Percentiles rank a stretch among this genome's conserved stretches.
Conservation (phyloP, 345 rosid genomes). For the Psidium friedrichsthalianum region DNA sequence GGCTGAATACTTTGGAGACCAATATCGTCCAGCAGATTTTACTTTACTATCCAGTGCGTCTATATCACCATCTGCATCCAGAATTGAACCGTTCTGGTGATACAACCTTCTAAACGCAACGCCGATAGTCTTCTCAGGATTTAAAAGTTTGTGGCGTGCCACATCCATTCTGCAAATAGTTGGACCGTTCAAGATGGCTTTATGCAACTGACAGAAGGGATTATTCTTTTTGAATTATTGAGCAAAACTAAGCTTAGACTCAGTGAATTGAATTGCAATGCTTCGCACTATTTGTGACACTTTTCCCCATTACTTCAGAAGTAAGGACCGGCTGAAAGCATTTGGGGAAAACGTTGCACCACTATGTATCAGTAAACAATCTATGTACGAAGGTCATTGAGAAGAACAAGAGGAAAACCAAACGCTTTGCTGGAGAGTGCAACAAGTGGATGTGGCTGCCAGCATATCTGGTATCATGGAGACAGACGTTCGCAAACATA, state of each 20-base stretch:
- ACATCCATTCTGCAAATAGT: slow-evolving; percentile 68
- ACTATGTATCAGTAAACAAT: not conserved
- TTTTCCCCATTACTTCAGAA: not conserved
- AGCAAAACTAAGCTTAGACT: not conserved
- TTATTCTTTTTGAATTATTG: not conserved
- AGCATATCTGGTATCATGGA: not conserved
- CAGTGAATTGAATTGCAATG: not conserved
- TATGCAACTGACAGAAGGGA: not conserved
- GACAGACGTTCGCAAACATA: not conserved
- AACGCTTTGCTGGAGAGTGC: not conserved
- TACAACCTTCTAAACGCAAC: slow-evolving; percentile 24
- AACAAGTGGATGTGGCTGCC: not conserved
- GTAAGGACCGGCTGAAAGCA: not conserved
- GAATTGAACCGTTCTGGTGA: slow-evolving; percentile 17
- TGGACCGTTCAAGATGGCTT: not conserved
- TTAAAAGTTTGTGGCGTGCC: slow-evolving; percentile 55
- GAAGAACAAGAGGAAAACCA: not conserved
- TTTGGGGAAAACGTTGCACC: not conserved
- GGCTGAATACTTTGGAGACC: slow-evolving; percentile 74
- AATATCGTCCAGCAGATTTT: slow-evolving; percentile 70
- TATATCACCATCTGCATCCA: slow-evolving; percentile 60
- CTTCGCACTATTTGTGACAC: not conserved
- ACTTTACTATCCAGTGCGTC: slow-evolving; percentile 51
- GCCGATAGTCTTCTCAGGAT: slow-evolving; percentile 21
- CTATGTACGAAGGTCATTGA: not conserved